Conservation (phyloP, 352 stramenopile species). For the Phytophthora colocasiae region DNA sequence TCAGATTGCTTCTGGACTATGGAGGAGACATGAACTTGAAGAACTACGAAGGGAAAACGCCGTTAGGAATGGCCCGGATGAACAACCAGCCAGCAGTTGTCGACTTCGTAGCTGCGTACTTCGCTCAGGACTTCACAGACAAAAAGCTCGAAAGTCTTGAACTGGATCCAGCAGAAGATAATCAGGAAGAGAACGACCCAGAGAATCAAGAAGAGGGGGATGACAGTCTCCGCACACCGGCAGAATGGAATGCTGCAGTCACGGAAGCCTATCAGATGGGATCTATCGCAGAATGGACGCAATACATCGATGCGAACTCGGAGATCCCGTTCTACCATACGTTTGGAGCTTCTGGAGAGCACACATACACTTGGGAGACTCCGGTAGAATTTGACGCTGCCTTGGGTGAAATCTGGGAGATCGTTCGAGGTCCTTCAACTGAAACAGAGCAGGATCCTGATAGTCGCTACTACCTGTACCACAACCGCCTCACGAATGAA, state of each 20-base stretch:
- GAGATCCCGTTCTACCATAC: conserved; percentile 64
- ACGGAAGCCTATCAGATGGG: conserved; percentile 58
- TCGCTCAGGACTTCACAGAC: conserved; percentile 52
- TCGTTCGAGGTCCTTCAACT: conserved; percentile 48
- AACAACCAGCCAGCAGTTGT: conserved; percentile 59
- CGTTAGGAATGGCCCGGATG: conserved; percentile 81
- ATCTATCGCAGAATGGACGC: conserved; percentile 72
- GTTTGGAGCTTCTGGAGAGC: conserved; percentile 1
- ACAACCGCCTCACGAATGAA: conserved; percentile 64
- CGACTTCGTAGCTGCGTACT: conserved; percentile 66
- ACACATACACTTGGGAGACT: conserved; percentile 61
- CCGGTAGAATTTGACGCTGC: conserved; percentile 77
- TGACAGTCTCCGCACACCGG: conserved; percentile 27
- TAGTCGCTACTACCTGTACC: conserved; percentile 67
- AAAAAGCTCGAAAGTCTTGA: conserved; percentile 17
- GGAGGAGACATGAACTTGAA: conserved; percentile 85
- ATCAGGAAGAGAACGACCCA: conserved; percentile 19
- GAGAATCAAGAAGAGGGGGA: conserved; percentile 11
- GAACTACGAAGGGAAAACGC: conserved; percentile 84
- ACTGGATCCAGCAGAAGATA: conserved; percentile 9
- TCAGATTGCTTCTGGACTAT: conserved; percentile 80
- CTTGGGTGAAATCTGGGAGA: conserved; percentile 64
- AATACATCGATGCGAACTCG: conserved; percentile 69
- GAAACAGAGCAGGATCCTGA: conserved; percentile 13
- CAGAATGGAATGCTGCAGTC: conserved; percentile 57